Conservation (phyloP, 768 basidiomycete genomes). For the Kwoniella mangroviensis region DNA sequence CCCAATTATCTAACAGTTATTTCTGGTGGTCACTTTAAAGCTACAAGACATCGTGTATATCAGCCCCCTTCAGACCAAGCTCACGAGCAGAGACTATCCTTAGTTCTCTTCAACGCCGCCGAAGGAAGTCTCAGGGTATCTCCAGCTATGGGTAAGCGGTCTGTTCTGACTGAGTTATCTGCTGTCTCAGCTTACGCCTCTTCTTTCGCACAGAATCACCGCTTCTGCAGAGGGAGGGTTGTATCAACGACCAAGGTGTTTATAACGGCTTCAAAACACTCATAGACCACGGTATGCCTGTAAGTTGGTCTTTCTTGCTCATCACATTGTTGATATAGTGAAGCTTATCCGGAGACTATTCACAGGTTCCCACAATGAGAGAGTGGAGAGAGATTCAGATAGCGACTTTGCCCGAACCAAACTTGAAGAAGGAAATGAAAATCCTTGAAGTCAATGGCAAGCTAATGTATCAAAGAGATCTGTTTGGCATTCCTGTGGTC, state of each 20-base stretch:
- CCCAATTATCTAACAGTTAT: neutral
- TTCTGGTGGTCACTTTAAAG: constrained; percentile 37
- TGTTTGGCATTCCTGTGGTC: constrained; percentile 8
- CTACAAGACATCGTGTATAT: constrained; percentile 21
- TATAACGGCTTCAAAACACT: constrained; percentile 40
- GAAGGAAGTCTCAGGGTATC: constrained; percentile 23
- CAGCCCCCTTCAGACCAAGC: constrained; percentile 22
- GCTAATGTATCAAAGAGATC: constrained; percentile 7
- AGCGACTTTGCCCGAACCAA: constrained; percentile 15
- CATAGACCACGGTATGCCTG: constrained; percentile 36
- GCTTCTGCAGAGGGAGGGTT: constrained; percentile 39
- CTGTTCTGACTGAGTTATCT: neutral
- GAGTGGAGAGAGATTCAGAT: constrained; percentile 46
- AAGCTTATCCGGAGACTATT: neutral
- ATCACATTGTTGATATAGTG: neutral
- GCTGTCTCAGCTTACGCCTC: neutral
- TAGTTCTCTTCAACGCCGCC: constrained; percentile 25
- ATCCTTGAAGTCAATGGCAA: constrained; percentile 5
- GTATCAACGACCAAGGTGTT: constrained; percentile 39
- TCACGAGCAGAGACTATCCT: constrained; percentile 23
- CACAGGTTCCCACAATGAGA: constrained; percentile 34
- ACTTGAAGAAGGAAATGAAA: constrained; percentile 9
- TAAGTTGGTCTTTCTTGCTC: neutral
- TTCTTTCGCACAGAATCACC: constrained; percentile 28
- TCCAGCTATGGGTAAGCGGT: constrained; percentile 14